A percentile compares a stretch with the other conserved stretches of the same genome.
Conservation (phyloP, 257 asterid genomes). For the Gentiana dahurica region DNA sequence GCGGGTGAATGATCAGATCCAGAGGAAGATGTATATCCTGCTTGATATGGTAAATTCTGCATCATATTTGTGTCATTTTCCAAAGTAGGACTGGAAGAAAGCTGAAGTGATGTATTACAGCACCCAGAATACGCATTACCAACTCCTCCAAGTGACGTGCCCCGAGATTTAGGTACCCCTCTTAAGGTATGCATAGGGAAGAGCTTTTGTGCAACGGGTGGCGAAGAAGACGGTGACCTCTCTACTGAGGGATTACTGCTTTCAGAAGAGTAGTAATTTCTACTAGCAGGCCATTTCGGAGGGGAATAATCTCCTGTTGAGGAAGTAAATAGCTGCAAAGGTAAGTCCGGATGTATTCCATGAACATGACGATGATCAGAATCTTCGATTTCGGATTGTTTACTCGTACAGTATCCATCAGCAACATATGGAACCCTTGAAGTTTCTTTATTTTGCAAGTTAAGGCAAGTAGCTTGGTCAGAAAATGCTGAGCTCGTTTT, state of each 20-base stretch:
- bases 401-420: constrained; percentile 51
- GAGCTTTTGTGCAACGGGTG: constrained; percentile 53
- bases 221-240: constrained; percentile 56
- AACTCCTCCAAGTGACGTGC: constrained; percentile 24
- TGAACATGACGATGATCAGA: constrained; percentile 28
- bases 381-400: constrained; percentile 47
- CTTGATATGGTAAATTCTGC: constrained; percentile 45
- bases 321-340: constrained; percentile 50
- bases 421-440: constrained; percentile 23
- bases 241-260: constrained; percentile 67
- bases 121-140: constrained; percentile 24
- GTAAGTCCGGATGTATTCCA: constrained; percentile 30
- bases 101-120: constrained; percentile 57
- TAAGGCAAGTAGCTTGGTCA: constrained; percentile 25
- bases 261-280: constrained; percentile 49
- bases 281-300: constrained; percentile 29
- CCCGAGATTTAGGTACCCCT: constrained; percentile 30
- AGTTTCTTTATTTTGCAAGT: constrained; percentile 26
- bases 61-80: constrained; percentile 35
- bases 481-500: constrained; percentile 50
- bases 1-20: constrained; percentile 79
- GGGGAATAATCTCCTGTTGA: constrained; percentile 49
- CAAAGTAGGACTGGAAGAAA: constrained; percentile 42
- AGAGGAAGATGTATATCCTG: constrained; percentile 66
- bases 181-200: constrained; percentile 52